phyloP scores from a whole-genome alignment of 441 rosid species.

The Raphanus hybrid region DNA sequence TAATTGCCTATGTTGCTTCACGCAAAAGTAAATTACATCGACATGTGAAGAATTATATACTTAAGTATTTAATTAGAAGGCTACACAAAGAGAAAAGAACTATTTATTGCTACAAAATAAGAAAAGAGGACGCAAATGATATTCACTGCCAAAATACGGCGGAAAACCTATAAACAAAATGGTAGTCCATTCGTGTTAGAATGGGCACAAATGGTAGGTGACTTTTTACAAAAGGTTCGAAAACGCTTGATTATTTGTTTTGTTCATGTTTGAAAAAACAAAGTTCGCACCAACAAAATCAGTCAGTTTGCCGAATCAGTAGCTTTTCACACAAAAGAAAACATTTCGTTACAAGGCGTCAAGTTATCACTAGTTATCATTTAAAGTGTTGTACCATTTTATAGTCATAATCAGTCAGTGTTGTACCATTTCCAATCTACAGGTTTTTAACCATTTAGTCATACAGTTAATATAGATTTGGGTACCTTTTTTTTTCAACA shows the following conservation, averaged over 20 bases:
- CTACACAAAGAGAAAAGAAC: no score
- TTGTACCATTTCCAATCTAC: background rate
- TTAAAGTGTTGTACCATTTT: background rate
- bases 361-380: background rate
- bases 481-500: no score
- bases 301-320: no score
- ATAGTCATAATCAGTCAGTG: background rate
- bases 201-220: no score
- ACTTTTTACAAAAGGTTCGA: no score
- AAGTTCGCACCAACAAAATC: no score
- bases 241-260: no score
- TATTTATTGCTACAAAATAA: background rate
- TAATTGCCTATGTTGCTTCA: constrained; percentile 22
- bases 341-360: background rate
- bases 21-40: constrained; percentile 26
- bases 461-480: background rate
- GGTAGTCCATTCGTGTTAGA: no score
- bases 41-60: background rate
- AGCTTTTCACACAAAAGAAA: no score
- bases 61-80: background rate
- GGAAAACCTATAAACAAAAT: background rate
- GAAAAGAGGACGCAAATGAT: background rate
- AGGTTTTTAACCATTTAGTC: background rate
- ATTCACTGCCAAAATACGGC: background rate
- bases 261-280: no score